phyloP scores from a whole-genome alignment of 768 basidiomycete species.

The Udeniomyces megalosporus region DNA sequence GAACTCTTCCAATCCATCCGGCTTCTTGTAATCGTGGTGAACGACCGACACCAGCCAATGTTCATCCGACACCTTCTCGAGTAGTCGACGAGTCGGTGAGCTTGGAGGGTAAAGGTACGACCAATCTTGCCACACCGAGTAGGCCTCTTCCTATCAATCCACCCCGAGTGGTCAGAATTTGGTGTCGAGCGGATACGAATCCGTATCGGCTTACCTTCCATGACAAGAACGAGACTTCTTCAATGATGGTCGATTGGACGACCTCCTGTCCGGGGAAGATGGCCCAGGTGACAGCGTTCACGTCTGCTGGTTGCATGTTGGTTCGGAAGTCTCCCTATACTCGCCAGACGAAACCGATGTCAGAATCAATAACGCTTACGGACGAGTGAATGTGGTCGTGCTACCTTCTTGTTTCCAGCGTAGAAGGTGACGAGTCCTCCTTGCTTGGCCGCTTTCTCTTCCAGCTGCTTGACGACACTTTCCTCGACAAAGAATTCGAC shows the following conservation, averaged over 20 bases:
- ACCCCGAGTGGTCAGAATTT: not conserved
- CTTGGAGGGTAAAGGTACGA: slow-evolving; percentile 63
- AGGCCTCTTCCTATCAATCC: slow-evolving; percentile 67
- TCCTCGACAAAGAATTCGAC: slow-evolving; percentile 76
- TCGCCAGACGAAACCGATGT: not conserved
- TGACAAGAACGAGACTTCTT: slow-evolving; percentile 77
- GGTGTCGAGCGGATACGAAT: no score
- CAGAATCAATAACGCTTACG: no score
- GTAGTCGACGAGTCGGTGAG: slow-evolving; percentile 53
- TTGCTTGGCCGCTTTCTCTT: slow-evolving; percentile 37
- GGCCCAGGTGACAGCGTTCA: slow-evolving; percentile 97
- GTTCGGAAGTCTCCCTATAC: slow-evolving; percentile 56
- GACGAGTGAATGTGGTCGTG: slow-evolving; percentile 16
- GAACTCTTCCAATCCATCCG: slow-evolving; percentile 69
- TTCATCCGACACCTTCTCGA: slow-evolving; percentile 52
- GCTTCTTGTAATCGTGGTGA: slow-evolving; percentile 79
- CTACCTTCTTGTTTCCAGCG: slow-evolving; percentile 60
- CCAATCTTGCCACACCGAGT: slow-evolving; percentile 92
- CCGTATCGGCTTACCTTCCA: slow-evolving; percentile 61
- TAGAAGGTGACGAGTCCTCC: slow-evolving; percentile 54
- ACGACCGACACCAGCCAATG: slow-evolving; percentile 84
- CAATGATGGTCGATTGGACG: slow-evolving; percentile 89
- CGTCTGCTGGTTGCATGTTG: slow-evolving; percentile 59
- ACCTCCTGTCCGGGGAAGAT: slow-evolving; percentile 95
- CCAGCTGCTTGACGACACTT: slow-evolving; percentile 27